Percentiles rank a stretch among this genome's conserved stretches.
Conservation (phyloP, 78 protist genomes). For the Dictyostelium purpureum region DNA sequence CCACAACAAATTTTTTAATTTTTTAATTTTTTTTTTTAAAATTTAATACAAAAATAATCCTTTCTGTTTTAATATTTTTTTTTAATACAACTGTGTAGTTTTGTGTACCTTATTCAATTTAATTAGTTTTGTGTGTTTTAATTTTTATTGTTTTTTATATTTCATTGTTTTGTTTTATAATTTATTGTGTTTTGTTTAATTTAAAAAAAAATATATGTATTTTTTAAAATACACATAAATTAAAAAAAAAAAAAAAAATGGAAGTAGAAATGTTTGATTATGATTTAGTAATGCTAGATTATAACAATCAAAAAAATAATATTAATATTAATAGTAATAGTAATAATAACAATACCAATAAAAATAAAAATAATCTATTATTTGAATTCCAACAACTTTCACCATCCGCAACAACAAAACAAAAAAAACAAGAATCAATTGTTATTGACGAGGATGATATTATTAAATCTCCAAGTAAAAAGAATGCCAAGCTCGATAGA, state of each 20-base stretch:
- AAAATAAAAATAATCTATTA: not conserved
- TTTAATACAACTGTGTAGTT: too few species aligned
- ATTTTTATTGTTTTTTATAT: too few species aligned
- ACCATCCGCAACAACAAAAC: not conserved
- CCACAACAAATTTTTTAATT: too few species aligned
- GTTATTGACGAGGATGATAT: not conserved
- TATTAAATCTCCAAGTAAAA: constrained; percentile 53
- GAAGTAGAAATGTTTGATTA: constrained; percentile 10
- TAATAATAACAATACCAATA: not conserved
- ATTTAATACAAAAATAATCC: too few species aligned
- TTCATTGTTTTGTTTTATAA: too few species aligned
- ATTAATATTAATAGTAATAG: not conserved
- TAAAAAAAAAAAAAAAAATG: not conserved
- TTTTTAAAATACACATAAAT: too few species aligned
- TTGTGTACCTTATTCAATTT: too few species aligned
- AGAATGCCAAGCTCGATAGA: constrained; percentile 37
- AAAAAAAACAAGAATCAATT: not conserved
- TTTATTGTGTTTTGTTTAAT: too few species aligned
- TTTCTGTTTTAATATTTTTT: too few species aligned
- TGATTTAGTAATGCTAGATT: not conserved
- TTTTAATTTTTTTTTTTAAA: too few species aligned
- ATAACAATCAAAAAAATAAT: not conserved
- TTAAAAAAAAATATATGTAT: too few species aligned
- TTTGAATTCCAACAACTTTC: not conserved
- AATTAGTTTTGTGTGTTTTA: too few species aligned